Conservation (phyloP, 192 early-diverging fungal genomes). For the Podochytrium sp. region DNA sequence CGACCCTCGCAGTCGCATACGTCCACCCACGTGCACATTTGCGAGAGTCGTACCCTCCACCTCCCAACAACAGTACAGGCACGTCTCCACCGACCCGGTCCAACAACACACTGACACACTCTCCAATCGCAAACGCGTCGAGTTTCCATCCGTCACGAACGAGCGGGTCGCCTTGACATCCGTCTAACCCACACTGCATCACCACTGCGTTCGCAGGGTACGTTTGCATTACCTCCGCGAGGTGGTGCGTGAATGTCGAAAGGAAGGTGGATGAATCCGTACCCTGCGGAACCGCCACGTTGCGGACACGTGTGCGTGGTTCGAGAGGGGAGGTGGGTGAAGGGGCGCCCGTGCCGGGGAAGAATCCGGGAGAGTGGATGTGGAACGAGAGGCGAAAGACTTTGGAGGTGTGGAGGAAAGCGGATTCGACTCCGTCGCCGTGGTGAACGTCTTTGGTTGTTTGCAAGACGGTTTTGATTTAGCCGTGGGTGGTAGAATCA, state of each 20-base stretch:
- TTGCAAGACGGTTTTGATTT: background rate
- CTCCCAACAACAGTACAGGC: conserved; percentile 87
- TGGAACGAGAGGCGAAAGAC: conserved; percentile 49
- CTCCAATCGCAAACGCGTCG: conserved; percentile 6
- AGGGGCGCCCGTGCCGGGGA: conserved; percentile 39
- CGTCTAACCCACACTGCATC: conserved; percentile 92
- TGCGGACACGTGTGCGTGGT: background rate
- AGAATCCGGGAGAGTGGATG: conserved; percentile 36
- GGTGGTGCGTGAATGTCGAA: background rate
- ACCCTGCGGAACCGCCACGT: background rate
- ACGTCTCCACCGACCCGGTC: conserved; percentile 31
- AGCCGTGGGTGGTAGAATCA: background rate
- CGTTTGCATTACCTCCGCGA: too few relatives aligned
- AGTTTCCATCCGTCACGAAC: conserved; percentile 38
- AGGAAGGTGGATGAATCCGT: background rate
- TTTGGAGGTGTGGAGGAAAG: conserved; percentile 36
- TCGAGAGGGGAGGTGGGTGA: too few relatives aligned
- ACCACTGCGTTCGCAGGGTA: conserved; percentile 77
- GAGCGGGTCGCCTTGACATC: conserved; percentile 81
- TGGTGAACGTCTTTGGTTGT: conserved; percentile 82
- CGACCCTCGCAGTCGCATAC: conserved; percentile 77
- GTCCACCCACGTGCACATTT: conserved; percentile 92
- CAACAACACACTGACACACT: conserved; percentile 13
- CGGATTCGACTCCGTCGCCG: conserved; percentile 73
- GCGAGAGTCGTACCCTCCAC: conserved; percentile 90